These are phyloP conservation scores for Euclidium syriacum DNA, from an alignment of 345 rosid genomes.

Conservation along the genomic window DNA sequence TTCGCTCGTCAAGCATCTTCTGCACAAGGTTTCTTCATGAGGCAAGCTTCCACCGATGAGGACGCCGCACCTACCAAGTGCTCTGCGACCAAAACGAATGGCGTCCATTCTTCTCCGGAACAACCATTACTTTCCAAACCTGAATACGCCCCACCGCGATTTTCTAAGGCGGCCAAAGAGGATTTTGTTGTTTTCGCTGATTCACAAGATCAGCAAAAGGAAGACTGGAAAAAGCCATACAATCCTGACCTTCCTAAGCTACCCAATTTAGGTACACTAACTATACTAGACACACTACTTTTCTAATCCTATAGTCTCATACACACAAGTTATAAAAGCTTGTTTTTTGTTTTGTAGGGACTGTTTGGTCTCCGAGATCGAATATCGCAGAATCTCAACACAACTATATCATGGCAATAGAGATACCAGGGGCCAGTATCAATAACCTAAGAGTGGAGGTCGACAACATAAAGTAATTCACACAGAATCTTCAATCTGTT, in stretches of 20 bases:
- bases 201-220: slow-evolving; percentile 2
- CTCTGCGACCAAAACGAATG: slow-evolving; percentile 15
- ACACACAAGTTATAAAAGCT: neutral
- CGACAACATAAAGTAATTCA: slow-evolving; percentile 39
- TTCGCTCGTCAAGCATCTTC: slow-evolving; percentile 66
- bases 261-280: slow-evolving; percentile 35
- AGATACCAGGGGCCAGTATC: slow-evolving; percentile 62
- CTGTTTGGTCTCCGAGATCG: slow-evolving; percentile 57
- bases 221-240: slow-evolving; percentile 15
- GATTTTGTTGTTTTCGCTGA: slow-evolving; percentile 1
- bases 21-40: slow-evolving; percentile 68
- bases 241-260: slow-evolving; percentile 40
- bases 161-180: slow-evolving; percentile 34
- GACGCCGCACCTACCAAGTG: slow-evolving; percentile 18
- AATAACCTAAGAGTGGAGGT: slow-evolving; percentile 76
- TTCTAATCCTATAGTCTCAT: neutral
- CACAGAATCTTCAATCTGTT: neutral
- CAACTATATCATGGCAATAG: slow-evolving; percentile 51
- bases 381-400: slow-evolving; percentile 49
- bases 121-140: slow-evolving; percentile 48
- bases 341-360: slow-evolving; percentile 33
- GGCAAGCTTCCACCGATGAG: slow-evolving; percentile 45
- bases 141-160: slow-evolving; percentile 35
- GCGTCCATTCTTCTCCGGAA: slow-evolving; percentile 19
- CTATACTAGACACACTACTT: neutral